These are phyloP conservation scores for Amanita thiersii DNA, from an alignment of 768 basidiomycete genomes.

Conservation along the genomic window DNA sequence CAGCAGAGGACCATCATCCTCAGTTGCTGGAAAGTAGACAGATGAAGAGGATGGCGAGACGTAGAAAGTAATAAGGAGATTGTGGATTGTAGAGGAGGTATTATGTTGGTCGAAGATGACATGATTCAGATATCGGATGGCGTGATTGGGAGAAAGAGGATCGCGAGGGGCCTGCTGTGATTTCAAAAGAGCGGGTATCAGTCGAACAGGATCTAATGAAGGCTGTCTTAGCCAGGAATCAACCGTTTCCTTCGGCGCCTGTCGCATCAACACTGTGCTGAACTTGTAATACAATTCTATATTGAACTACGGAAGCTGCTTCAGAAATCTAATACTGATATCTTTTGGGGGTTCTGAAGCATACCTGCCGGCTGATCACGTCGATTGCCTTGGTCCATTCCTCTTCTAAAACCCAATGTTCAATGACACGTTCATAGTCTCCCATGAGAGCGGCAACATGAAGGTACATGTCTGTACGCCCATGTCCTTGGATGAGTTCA, in stretches of 20 bases:
- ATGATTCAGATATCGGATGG: constrained; percentile 82
- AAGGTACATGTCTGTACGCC: constrained; percentile 86
- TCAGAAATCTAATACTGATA: background rate
- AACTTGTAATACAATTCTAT: constrained; percentile 91
- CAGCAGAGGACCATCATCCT: constrained; percentile 69
- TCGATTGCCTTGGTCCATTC: constrained; percentile 89
- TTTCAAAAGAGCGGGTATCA: constrained; percentile 85
- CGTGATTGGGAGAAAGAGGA: constrained; percentile 73
- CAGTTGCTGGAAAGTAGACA: constrained; percentile 19
- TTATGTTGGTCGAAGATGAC: constrained; percentile 76
- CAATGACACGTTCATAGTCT: constrained; percentile 78
- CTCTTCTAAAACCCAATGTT: constrained; percentile 90
- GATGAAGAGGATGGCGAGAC: constrained; percentile 44
- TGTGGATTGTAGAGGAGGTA: constrained; percentile 84
- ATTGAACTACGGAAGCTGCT: constrained; percentile 44
- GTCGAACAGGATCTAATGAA: constrained; percentile 69
- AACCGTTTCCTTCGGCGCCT: constrained; percentile 83
- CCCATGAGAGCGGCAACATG: constrained; percentile 80
- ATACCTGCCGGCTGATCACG: constrained; percentile 82
- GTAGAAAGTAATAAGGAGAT: constrained; percentile 85
- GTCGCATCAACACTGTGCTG: constrained; percentile 78
- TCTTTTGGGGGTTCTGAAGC: constrained; percentile 10
- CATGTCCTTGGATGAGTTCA: constrained; percentile 90
- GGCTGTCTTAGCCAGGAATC: constrained; percentile 88
- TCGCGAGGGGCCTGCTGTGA: constrained; percentile 68